phyloP scores from a whole-genome alignment of 345 rosid genomes.

The Hypericum androsaemum region DNA sequence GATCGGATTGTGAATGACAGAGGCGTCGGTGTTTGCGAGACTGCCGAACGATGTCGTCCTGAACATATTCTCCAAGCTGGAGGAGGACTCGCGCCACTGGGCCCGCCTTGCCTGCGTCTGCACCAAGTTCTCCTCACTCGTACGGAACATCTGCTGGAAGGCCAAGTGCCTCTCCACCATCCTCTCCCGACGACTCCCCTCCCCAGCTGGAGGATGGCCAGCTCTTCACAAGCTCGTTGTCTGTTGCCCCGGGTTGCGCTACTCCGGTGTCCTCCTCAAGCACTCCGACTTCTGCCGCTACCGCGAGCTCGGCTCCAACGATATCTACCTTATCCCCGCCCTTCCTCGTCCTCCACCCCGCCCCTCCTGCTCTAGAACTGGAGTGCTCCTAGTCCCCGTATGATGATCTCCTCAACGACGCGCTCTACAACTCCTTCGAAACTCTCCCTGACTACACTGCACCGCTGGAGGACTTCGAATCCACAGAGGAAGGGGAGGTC shows the following conservation, averaged over 20 bases:
- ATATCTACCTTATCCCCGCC: slow-evolving; percentile 18
- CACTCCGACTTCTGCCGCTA: slow-evolving; percentile 90
- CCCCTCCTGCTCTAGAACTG: slow-evolving; percentile 10
- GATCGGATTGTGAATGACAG: no score
- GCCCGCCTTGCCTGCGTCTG: slow-evolving; percentile 81
- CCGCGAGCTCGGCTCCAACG: slow-evolving; percentile 79
- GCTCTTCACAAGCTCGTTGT: slow-evolving; percentile 71
- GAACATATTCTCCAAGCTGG: slow-evolving; percentile 74
- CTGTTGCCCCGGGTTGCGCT: slow-evolving; percentile 84
- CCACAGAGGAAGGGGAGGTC: slow-evolving; percentile 9
- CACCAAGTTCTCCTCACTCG: slow-evolving; percentile 67
- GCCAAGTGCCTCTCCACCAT: slow-evolving; percentile 39
- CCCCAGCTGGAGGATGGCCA: slow-evolving; percentile 58
- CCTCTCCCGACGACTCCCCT: slow-evolving; percentile 31
- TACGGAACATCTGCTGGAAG: slow-evolving; percentile 61
- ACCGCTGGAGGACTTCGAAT: slow-evolving; percentile 5
- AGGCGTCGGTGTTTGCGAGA: slow-evolving; percentile 30
- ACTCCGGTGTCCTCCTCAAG: slow-evolving; percentile 79
- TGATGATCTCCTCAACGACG: slow-evolving; percentile 72
- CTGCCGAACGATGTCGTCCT: slow-evolving; percentile 76
- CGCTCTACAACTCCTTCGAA: slow-evolving; percentile 41
- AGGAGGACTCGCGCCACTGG: slow-evolving; percentile 79
- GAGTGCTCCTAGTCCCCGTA: slow-evolving; percentile 57
- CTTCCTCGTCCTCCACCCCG: slow-evolving; percentile 8
- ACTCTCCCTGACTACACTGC: slow-evolving; percentile 15